Base-by-base conservation (phyloP, 768 basidiomycete species). In the Erythrobasidium yunnanense region DNA sequence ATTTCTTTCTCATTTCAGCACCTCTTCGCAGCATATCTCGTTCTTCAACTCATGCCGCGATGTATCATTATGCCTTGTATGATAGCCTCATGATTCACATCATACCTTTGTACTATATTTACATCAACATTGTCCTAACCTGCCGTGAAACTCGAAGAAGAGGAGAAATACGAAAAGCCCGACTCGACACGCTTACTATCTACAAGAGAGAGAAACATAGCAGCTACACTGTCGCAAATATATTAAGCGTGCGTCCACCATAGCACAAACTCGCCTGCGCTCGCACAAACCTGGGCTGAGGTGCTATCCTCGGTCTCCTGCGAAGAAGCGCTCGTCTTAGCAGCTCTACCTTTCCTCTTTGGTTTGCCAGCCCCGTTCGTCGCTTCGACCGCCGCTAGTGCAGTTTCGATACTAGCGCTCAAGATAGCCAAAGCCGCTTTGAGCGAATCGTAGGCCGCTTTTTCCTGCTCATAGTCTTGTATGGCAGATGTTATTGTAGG, bases 391-490 rank as follows among this genome's bases (percentile, higher is more conserved):
- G 15, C 50, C 20, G 13, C 20, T 13, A 68, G 25, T 11, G 49
- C 47, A n/a, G 23, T 4, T n/a, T 57, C 32, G 27, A 70, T 33
- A 42, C 50, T 54, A 4, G 33, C 1, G 2, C 4, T 32, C 18
- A 70, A 53, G 18, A 13, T 34, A 7, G 35, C 38, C 53, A 60
- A 67, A 13, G 65, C 69, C 18, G 32, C 4, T 29, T 17, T 0
- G 1, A 70, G 52, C 29, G 56, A 20, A 17, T 49, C 63, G 30
- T 68, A 50, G 20, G 55, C 55, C 8, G 13, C 2, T 1, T 32
- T 32, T 38, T 70, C 69, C 15, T 3, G 32, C 34, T 30, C n/a
- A n/a, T 5, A 20, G 20, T 22, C 15, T 35, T 22, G 15, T 2
- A 11, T 22, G 25, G 27, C 30, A 20, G 23, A n/a, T n/a, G 52